Base-by-base conservation (phyloP, 2,329 filamentous ascomycete genomes). In the Apiospora marii region DNA sequence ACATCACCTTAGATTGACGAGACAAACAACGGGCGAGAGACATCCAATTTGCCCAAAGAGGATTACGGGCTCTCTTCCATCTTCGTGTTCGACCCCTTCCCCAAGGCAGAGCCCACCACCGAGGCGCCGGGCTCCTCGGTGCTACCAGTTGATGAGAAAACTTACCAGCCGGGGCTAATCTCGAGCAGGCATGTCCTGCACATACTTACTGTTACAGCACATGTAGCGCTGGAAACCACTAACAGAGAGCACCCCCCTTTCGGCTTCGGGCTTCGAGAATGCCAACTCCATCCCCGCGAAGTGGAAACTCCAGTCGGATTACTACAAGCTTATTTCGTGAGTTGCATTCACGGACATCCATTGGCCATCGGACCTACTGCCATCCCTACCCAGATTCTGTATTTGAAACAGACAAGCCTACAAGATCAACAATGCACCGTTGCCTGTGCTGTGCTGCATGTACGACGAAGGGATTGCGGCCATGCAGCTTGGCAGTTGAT, bases 1-100 rank as follows among this genome's bases (percentile, higher is more conserved):
- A n/a, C 53, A 37, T 44, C 67, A 68, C 67, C 67, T 68, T 41
- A 49, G 53, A 64, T 64, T 64, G 53, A 64, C 53, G 30, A 64
- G 53, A 41, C 53, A 64, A 64, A 64, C 30, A 64, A 64, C 53
- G 53, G 53, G 30, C 53, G 30, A 64, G 53, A 64, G 53, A 64
- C 53, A 64, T 30, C 67, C 46, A 68, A 46, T 44, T 34, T 68
- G 67, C 67, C 67, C 67, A n/a, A 46, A 44, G 12, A 68, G 67
- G 67, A 44, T 49, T 68, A 68, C 67, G 67, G 30, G 53, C 53
- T 64, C 30, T 19, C 19, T 30, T 64, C 53, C 6, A 22, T 64
- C 30, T 37, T 64, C 53, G 53, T 64, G 53, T 64, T 64, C 53
- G 3, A 64, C 53, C 53, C 19, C 10, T 64, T n/a, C 53, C 53